Evolutionary conservation across 2,329 filamentous ascomycete genomes (phyloP), one percentile per base, ranked within the genome.

Genomic region (Colletotrichum endophyticum): DNA sequence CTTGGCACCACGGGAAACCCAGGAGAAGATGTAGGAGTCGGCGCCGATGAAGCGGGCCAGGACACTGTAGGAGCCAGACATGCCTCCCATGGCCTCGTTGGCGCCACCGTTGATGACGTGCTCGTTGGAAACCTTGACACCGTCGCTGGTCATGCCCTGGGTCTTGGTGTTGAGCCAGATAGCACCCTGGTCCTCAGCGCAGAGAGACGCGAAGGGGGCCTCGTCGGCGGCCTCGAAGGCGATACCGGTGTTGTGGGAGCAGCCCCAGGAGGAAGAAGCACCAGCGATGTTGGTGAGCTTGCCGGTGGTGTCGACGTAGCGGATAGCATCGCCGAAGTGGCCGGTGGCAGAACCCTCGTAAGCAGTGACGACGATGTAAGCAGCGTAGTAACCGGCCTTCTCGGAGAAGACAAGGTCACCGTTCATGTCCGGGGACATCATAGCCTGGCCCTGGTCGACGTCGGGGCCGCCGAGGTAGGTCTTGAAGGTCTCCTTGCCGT

Each of bases 231-330:
- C 90, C 81, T 92, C 91, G 70, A 93, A 89, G 8, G 90, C 91
- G 72, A 93, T 93, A 72, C 91, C 91, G 1, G 91, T 92, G 84
- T 93, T 93, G 86, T 93, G 91, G 8, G 88, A 91, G 85, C 91
- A 93, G 22, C 91, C 91, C 87, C 91, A 93, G 16, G 86, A 85
- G 72, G 88, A 91, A 59, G 88, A 88, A 4, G 91, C 90, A 2
- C 90, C 90, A 3, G 81, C 66, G 75, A 92, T 91, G 13, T 82
- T 85, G 78, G 89, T 83, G 5, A 92, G 82, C 9, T 84, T 87
- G 15, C 91, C 91, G 22, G 85, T 84, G 44, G 91, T 87, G 71
- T 85, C 89, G 72, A 86, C 72, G 78, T 86, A 86, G 71, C 85
- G 85, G 72, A 86, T 84, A 63, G 85, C 84, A 70, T 93, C 91